Conservation (phyloP, 2,329 filamentous ascomycete genomes). For the Phialophora tarda region DNA sequence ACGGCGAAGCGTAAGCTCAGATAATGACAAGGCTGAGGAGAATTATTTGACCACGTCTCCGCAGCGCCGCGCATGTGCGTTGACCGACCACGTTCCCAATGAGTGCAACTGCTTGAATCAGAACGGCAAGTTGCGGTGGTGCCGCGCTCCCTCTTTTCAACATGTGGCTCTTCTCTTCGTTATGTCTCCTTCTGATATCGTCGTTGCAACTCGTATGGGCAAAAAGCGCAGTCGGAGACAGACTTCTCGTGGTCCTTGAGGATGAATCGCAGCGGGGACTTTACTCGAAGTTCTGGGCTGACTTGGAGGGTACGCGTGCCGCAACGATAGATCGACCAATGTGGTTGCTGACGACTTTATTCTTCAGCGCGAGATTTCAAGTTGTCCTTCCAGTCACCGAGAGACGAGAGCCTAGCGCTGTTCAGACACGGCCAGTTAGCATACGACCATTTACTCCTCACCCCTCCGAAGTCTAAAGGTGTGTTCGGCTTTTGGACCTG, state of each 20-base stretch:
- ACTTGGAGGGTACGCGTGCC: slow-evolving; percentile 51
- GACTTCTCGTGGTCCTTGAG: slow-evolving; percentile 85
- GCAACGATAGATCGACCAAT: not conserved
- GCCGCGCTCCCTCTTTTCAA: slow-evolving; percentile 43
- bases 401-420: slow-evolving; percentile 75
- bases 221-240: slow-evolving; percentile 76
- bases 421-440: slow-evolving; percentile 85
- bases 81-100: slow-evolving; percentile 11
- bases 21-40: slow-evolving; percentile 19
- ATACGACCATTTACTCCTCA: slow-evolving; percentile 88
- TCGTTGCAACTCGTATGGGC: slow-evolving; percentile 73
- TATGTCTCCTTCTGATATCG: slow-evolving; percentile 62
- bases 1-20: not conserved
- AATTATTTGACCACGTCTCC: slow-evolving; percentile 21
- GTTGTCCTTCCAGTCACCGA: slow-evolving; percentile 80
- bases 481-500: slow-evolving; percentile 19
- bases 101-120: slow-evolving; percentile 19
- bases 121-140: slow-evolving; percentile 3
- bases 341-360: slow-evolving; percentile 27
- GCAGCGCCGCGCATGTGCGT: slow-evolving; percentile 4
- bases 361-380: slow-evolving; percentile 77
- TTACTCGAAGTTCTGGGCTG: slow-evolving; percentile 75
- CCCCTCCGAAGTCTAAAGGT: slow-evolving; percentile 92
- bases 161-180: slow-evolving; percentile 75
- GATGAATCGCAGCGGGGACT: slow-evolving; percentile 77